A percentile compares a stretch with the other conserved stretches of the same genome.
Conservation (phyloP, 1,284 basidiomycete species). For the Cystobasidium slooffiae region DNA sequence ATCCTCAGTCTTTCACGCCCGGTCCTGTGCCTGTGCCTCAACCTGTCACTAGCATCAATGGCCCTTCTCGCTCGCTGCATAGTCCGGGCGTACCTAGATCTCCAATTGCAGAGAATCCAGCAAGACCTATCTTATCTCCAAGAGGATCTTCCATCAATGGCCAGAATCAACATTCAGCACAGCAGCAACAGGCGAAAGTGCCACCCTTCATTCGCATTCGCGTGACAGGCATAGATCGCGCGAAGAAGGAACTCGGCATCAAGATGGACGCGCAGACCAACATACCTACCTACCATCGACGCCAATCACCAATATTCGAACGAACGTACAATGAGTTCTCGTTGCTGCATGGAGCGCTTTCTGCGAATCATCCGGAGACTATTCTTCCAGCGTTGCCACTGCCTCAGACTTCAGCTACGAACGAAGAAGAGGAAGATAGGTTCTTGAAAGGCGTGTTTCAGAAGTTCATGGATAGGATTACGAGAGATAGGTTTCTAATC, state of each 20-base stretch:
- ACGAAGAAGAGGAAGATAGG: conserved; percentile 92
- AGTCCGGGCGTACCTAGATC: conserved; percentile 40
- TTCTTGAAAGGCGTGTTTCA: conserved; percentile 90
- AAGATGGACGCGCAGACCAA: conserved; percentile 96
- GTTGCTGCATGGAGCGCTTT: conserved; percentile 47
- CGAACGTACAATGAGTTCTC: conserved; percentile 51
- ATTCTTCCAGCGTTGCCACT: conserved; percentile 89
- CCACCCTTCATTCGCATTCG: conserved; percentile 67
- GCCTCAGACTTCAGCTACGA: conserved; percentile 87
- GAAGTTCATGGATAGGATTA: conserved; percentile 85
- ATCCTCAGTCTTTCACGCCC: background rate
- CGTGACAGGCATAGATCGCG: conserved; percentile 86
- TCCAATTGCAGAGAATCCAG: conserved; percentile 27
- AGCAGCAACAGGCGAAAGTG: conserved; percentile 11
- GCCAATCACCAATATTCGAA: conserved; percentile 45
- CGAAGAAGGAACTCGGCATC: conserved; percentile 86
- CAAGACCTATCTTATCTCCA: conserved; percentile 11
- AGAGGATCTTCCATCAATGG: conserved; percentile 2
- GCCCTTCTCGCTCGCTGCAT: conserved; percentile 8
- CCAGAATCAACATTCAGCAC: background rate
- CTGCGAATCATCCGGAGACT: conserved; percentile 57
- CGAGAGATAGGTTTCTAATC: conserved; percentile 81
- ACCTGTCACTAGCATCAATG: conserved; percentile 7
- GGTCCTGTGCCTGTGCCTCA: conserved; percentile 30
- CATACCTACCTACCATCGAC: conserved; percentile 81